These are phyloP conservation scores for Dipteronia dyeriana DNA, from an alignment of 345 rosid species.

Conservation along the genomic window DNA sequence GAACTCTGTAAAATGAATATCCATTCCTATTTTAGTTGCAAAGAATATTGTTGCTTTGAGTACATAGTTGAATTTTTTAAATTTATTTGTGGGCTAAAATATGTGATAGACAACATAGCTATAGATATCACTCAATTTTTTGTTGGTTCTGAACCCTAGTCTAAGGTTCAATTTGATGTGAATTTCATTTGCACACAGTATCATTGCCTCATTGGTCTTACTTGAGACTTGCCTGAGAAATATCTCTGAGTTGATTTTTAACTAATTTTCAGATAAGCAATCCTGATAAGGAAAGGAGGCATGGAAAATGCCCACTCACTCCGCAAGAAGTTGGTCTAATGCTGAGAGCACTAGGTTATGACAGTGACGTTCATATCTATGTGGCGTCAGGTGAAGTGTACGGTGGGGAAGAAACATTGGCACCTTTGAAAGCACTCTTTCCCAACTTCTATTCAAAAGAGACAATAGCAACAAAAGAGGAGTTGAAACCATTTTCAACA, in stretches of 20 bases:
- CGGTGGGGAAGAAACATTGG: slow-evolving; percentile 79
- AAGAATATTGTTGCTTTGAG: background rate
- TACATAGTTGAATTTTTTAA: background rate
- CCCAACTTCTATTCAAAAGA: slow-evolving; percentile 89
- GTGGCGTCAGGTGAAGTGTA: slow-evolving; percentile 99
- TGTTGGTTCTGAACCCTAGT: background rate
- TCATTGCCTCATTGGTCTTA: background rate
- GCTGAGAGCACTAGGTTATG: slow-evolving; percentile 95
- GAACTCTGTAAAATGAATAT: slow-evolving; percentile 4
- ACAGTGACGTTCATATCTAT: slow-evolving; percentile 82
- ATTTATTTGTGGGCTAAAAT: background rate
- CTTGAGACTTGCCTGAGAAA: slow-evolving; percentile 3
- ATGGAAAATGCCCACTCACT: slow-evolving; percentile 96
- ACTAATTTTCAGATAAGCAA: slow-evolving; percentile 52
- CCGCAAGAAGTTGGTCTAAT: slow-evolving; percentile 97
- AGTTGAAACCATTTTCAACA: slow-evolving; percentile 68
- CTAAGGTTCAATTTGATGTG: background rate
- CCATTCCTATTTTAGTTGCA: background rate
- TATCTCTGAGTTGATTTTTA: slow-evolving; percentile 5
- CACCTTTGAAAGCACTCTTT: slow-evolving; percentile 81
- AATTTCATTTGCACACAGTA: background rate
- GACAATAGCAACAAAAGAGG: slow-evolving; percentile 74
- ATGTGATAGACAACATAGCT: background rate
- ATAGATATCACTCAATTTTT: background rate
- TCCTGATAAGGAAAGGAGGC: slow-evolving; percentile 93